Evolutionary conservation across 495 filamentous ascomycete species (phyloP).

Genomic region (Aspergillus campestris): DNA sequence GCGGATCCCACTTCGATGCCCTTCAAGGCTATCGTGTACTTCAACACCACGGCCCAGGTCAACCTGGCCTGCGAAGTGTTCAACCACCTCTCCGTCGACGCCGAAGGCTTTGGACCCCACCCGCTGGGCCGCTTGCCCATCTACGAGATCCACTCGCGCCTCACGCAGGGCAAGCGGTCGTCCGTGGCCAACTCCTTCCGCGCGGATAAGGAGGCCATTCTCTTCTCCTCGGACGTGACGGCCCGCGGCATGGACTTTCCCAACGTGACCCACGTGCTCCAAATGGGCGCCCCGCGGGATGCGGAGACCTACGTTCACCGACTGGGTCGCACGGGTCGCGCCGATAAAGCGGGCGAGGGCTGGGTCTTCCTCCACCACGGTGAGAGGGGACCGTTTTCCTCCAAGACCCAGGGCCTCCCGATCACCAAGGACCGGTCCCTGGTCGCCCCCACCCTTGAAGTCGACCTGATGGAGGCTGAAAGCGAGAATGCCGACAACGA

Average conservation of each 20-base stretch:
- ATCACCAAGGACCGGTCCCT: slow-evolving; percentile 51
- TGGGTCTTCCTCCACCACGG: slow-evolving; percentile 61
- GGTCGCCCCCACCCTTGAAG: slow-evolving; percentile 42
- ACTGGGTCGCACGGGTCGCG: slow-evolving; percentile 64
- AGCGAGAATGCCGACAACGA: too few relatives aligned
- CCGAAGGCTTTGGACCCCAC: slow-evolving; percentile 21
- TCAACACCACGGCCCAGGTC: slow-evolving; percentile 67
- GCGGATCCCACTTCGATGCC: slow-evolving; percentile 39
- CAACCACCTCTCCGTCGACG: slow-evolving; percentile 33
- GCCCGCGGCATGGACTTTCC: slow-evolving; percentile 85
- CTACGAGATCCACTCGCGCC: slow-evolving; percentile 69
- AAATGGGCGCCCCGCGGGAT: slow-evolving; percentile 52
- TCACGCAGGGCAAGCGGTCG: slow-evolving; percentile 63
- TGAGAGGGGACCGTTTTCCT: slow-evolving; percentile 44
- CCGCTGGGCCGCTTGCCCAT: slow-evolving; percentile 41
- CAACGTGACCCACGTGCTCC: slow-evolving; percentile 63
- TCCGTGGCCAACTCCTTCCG: slow-evolving; percentile 64
- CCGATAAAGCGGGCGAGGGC: slow-evolving; percentile 69
- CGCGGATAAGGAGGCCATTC: slow-evolving; percentile 50
- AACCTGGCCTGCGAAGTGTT: slow-evolving; percentile 55
- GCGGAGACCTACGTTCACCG: slow-evolving; percentile 67
- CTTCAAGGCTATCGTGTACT: slow-evolving; percentile 93
- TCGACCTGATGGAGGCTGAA: slow-evolving; percentile 7
- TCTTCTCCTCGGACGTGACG: slow-evolving; percentile 90
- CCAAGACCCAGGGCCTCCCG: slow-evolving; percentile 52